Base-by-base conservation (phyloP, 2,329 filamentous ascomycete genomes). In the Venturia aucupariae region DNA sequence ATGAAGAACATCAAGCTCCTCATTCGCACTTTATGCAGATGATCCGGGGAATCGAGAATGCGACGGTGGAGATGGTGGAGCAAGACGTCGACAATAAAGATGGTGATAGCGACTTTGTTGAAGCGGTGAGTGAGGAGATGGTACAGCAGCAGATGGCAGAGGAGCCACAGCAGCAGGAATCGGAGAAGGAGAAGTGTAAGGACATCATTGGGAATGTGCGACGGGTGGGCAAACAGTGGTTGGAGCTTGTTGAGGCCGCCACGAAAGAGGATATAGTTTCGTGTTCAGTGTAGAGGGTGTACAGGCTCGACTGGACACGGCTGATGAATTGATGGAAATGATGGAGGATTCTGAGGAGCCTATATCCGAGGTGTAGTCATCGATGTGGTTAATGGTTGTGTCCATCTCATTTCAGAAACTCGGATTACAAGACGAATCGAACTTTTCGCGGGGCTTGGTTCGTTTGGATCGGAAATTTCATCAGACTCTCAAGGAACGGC, bases 331-430 rank as follows among this genome's bases (percentile, higher is more conserved):
- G 55, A 24, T 38, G 32, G 32, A 24, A 11, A 35, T 60, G 32
- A 60, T 38, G 32, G 32, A 60, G 38, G 32, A 41, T n/a, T 60
- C 32, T 3, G 32, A 27, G 32, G 32, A 41, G 55, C 38, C 38
- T 35, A 60, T 38, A 35, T 60, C 32, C 4, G 55, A 60, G 19
- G 8, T 35, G 55, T 60, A 60, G 55, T 48, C 10, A 3, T 48
- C 8, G 22, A 10, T 48, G 75, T 81, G 81, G 68, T 86, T 86
- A 81, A 92, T 92, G 82, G 79, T 80, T 38, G 35, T 7, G 35
- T 38, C 35, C 7, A 38, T 11, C 2, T 38, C 55, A 82, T 88
- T 78, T 22, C 24, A 44, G 39, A 41, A 15, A 11, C 38, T 41
- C 38, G 38, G 38, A 17, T 41, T 41, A 15, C 11, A 41, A 41